Evolutionary conservation across 805 yeast genomes (phyloP).

Genomic region (Wickerhamomyces silvicola): DNA sequence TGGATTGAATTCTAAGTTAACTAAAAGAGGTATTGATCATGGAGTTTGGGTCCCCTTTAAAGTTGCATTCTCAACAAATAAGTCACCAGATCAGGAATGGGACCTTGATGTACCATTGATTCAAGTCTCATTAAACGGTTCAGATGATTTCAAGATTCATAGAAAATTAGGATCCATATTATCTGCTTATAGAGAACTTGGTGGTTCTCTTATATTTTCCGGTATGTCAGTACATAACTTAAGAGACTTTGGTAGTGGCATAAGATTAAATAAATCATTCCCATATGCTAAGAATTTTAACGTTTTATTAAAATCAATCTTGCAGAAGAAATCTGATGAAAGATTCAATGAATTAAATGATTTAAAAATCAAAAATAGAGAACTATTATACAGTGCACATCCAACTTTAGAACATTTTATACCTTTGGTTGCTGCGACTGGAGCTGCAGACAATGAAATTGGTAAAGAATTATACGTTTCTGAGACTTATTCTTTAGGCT

Average conservation of each 20-base stretch:
- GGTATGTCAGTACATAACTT: constrained; percentile 82
- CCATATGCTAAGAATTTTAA: constrained; percentile 54
- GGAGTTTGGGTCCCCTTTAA: constrained; percentile 80
- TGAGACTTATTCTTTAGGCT: constrained; percentile 46
- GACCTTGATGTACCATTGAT: constrained; percentile 32
- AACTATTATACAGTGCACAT: constrained; percentile 49
- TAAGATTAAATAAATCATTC: constrained; percentile 19
- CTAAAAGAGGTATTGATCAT: constrained; percentile 70
- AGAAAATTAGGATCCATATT: constrained; percentile 52
- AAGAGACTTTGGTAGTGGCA: constrained; percentile 39
- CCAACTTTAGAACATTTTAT: constrained; percentile 74
- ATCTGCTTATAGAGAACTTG: constrained; percentile 42
- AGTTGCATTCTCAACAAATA: constrained; percentile 50
- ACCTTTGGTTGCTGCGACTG: constrained; percentile 59
- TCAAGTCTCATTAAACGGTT: constrained; percentile 31
- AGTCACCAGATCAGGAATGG: constrained; percentile 17
- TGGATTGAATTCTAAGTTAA: constrained; percentile 40
- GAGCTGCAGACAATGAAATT: constrained; percentile 35
- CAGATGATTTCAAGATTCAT: constrained; percentile 36
- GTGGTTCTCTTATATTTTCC: constrained; percentile 52
- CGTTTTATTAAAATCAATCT: constrained; percentile 32
- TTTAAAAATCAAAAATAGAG: constrained; percentile 24
- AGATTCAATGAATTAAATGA: constrained; percentile 32
- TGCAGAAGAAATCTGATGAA: constrained; percentile 24
- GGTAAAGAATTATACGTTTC: constrained; percentile 42